Conservation (phyloP, 805 yeast species). For the Lipomyces chichibuensis region DNA sequence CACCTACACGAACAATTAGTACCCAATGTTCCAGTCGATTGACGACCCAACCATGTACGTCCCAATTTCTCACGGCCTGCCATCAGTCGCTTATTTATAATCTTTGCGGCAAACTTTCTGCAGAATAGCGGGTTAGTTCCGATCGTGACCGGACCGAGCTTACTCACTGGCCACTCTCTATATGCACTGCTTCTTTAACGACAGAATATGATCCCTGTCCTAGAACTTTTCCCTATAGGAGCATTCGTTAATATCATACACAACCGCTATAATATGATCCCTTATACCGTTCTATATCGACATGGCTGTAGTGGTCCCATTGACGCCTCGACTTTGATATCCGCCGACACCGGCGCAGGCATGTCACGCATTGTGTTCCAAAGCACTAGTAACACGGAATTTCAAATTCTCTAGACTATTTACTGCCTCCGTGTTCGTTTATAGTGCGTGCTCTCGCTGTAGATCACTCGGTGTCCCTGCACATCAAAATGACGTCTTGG, state of each 20-base stretch:
- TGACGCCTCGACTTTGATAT: not conserved
- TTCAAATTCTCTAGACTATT: not conserved
- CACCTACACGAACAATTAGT: constrained; percentile 43
- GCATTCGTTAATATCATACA: not conserved
- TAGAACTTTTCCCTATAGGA: constrained; percentile 44
- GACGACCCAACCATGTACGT: not conserved
- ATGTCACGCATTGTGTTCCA: not conserved
- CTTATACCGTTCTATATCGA: constrained; percentile 16
- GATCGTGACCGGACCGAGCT: not conserved
- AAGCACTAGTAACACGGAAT: too few species aligned
- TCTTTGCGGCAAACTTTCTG: constrained; percentile 57
- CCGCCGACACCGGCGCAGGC: not conserved
- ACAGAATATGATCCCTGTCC: constrained; percentile 52
- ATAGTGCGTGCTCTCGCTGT: not conserved
- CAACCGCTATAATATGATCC: not conserved
- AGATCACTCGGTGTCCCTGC: not conserved
- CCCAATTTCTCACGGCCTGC: constrained; percentile 57
- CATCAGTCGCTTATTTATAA: constrained; percentile 54
- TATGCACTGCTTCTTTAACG: constrained; percentile 50
- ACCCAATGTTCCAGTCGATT: not conserved
- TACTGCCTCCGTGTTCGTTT: not conserved
- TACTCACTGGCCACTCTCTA: constrained; percentile 45
- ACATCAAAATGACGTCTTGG: not conserved
- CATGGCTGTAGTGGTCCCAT: constrained; percentile 16
- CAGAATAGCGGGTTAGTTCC: constrained; percentile 22